A percentile compares a stretch with the other conserved stretches of the same genome.
phyloP scores from a whole-genome alignment of 169 alveolate genomes.

The Plasmodium knowlesi region DNA sequence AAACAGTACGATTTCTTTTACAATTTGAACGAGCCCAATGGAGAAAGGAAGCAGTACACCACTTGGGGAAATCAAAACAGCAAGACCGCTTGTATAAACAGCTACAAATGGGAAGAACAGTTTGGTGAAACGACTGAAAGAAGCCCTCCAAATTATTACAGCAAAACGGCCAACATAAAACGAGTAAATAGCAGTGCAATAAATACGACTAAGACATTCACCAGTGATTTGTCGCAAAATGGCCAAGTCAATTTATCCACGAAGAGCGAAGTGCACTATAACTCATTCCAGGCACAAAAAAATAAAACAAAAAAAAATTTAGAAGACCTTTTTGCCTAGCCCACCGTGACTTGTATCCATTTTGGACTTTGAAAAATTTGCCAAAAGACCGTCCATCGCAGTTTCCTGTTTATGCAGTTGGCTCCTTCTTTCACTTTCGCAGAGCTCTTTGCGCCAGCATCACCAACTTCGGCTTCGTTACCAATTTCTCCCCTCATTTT shows the following conservation, averaged over 20 bases:
- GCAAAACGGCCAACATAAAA: constrained; percentile 36
- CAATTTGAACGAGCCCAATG: constrained; percentile 13
- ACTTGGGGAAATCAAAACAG: not conserved
- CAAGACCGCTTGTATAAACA: not conserved
- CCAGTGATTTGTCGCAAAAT: constrained; percentile 24
- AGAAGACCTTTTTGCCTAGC: constrained; percentile 68
- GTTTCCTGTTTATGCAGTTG: not conserved
- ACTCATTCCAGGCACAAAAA: constrained; percentile 39
- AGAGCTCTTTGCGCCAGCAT: not conserved
- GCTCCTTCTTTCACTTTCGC: not conserved
- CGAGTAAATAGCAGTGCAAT: constrained; percentile 22
- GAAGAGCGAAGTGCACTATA: constrained; percentile 66
- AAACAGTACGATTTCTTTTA: constrained; percentile 52
- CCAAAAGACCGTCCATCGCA: not conserved
- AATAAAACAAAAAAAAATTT: constrained; percentile 45
- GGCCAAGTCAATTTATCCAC: constrained; percentile 41
- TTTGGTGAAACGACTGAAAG: not conserved
- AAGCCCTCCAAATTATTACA: constrained; percentile 1
- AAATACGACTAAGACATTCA: constrained; percentile 15
- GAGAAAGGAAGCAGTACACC: not conserved
- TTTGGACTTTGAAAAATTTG: not conserved
- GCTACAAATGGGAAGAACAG: constrained; percentile 5
- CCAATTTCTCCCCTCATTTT: not conserved
- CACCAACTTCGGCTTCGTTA: not conserved
- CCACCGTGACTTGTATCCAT: not conserved